Percentiles rank a stretch among this genome's conserved stretches.
Conservation (phyloP, 768 basidiomycete species). For the Mycena metata region DNA sequence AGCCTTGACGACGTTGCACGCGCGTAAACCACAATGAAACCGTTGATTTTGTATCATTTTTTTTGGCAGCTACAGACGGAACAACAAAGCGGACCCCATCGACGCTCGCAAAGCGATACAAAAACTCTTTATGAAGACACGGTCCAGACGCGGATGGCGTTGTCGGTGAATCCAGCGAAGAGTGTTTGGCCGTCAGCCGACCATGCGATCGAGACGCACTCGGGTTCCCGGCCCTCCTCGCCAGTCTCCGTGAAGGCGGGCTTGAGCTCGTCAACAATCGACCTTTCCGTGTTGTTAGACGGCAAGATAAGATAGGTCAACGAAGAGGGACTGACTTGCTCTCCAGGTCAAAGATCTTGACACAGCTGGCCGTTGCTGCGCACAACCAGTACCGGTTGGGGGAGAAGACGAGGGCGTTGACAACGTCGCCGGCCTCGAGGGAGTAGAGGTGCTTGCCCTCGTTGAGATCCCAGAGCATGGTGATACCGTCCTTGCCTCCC, state of each 20-base stretch:
- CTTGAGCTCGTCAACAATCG: conserved; percentile 98
- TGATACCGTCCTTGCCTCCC: conserved; percentile 99
- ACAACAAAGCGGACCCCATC: conserved; percentile 30
- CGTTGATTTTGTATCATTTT: conserved; percentile 39
- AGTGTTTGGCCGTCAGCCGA: conserved; percentile 98
- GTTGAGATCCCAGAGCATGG: conserved; percentile 99
- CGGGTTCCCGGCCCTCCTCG: conserved; percentile 81
- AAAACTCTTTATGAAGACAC: conserved; percentile 69
- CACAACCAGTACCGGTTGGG: conserved; percentile 99
- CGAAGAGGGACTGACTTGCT: conserved; percentile 81
- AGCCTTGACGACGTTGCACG: neutral
- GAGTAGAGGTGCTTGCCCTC: conserved; percentile 99
- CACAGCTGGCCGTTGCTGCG: conserved; percentile 95
- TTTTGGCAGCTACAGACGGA: conserved; percentile 36
- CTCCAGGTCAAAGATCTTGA: conserved; percentile 99
- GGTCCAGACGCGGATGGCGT: conserved; percentile 93
- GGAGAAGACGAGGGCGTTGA: conserved; percentile 99
- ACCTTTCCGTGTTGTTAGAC: conserved; percentile 62
- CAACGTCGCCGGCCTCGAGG: conserved; percentile 96
- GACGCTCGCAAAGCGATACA: conserved; percentile 35
- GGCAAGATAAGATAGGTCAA: neutral
- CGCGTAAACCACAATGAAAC: conserved; percentile 9
- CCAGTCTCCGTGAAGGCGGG: conserved; percentile 89
- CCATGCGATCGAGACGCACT: conserved; percentile 98
- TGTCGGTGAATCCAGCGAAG: conserved; percentile 97